A percentile compares a stretch with the other conserved stretches of the same genome.
phyloP scores from a whole-genome alignment of 805 yeast species.

The Wickerhamiella azyma region DNA sequence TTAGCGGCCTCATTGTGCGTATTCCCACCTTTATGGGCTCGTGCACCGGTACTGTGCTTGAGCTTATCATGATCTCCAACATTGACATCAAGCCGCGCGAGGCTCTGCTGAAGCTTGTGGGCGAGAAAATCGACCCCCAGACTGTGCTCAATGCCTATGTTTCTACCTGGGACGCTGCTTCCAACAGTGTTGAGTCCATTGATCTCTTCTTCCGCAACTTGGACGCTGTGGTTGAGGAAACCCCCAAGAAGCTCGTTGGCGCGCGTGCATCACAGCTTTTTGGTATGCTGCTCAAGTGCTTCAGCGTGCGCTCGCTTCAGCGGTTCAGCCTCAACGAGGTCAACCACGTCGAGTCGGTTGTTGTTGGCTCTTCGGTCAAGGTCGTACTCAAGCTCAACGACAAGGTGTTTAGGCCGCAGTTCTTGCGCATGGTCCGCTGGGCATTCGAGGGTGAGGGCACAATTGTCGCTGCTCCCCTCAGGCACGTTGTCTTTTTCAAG shows the following conservation, averaged over 20 bases:
- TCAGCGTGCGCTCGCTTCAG: slow-evolving; percentile 51
- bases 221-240: slow-evolving; percentile 48
- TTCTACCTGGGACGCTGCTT: slow-evolving; percentile 42
- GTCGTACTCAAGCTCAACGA: slow-evolving; percentile 88
- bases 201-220: slow-evolving; percentile 59
- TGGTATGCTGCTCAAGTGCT: slow-evolving; percentile 51
- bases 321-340: slow-evolving; percentile 58
- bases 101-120: slow-evolving; percentile 37
- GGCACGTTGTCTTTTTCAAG: slow-evolving; percentile 65
- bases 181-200: slow-evolving; percentile 30
- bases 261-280: slow-evolving; percentile 53
- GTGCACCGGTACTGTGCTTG: slow-evolving; percentile 48
- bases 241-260: slow-evolving; percentile 67
- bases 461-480: slow-evolving; percentile 32
- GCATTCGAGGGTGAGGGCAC: slow-evolving; percentile 65
- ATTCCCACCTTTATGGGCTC: slow-evolving; percentile 77
- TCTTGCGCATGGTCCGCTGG: slow-evolving; percentile 81
- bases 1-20: slow-evolving; percentile 63
- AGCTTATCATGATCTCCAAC: slow-evolving; percentile 30
- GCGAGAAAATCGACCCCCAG: slow-evolving; percentile 53
- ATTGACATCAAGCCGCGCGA: slow-evolving; percentile 46
- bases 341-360: slow-evolving; percentile 65
- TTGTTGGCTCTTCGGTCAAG: slow-evolving; percentile 56
- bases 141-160: slow-evolving; percentile 49
- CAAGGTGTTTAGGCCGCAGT: slow-evolving; percentile 82